Base-by-base conservation (phyloP, 164 flowering plant species). In the Vitis amurensis region DNA sequence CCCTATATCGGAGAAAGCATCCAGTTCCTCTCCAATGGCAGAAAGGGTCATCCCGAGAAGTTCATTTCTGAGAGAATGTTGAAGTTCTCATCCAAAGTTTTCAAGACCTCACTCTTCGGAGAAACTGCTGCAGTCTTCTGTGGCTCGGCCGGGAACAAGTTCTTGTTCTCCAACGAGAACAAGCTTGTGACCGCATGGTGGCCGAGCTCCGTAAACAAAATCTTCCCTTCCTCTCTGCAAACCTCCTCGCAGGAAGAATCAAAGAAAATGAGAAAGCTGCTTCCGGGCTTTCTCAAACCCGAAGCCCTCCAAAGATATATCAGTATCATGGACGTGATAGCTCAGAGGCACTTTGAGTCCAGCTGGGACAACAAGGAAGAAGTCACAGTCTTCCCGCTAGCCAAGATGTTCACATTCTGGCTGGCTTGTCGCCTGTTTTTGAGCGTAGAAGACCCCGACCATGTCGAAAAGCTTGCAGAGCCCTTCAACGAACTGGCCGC, bases 1-100 rank as follows among this genome's bases (percentile, higher is more conserved):
- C 80, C 78, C 2, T 30, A 71, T 16, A 8, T 80, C n/a, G 80
- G 83, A 15, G 79, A 80, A 55, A 74, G 47, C 57, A 62, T 80
- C 2, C 69, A 74, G 15, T 80, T 77, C 44, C 70, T 77, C 19
- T 69, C 71, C 16, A 56, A 72, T 3, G 83, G 78, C 1, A 37
- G 71, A 44, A 61, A 62, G 31, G 80, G 83, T 17, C 58, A 17
- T 16, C 83, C 83, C 0, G 77, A 80, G 12, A 80, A 73, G 37
- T 77, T 80, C 68, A 55, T 77, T 1, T 55, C 64, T 37, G 80
- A 80, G 48, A 72, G 83, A 7, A 68, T 72, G 68, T 9, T 47
- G 11, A 60, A 73, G 8, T 74, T 7, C 63, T 69, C 79, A 0
- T 8, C 62, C 5, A 15, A 67, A 1, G 66, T 80, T 48, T 80